A percentile compares a stretch with the other conserved stretches of the same genome.
Conservation (phyloP, 148 eudicot genomes). For the Rhododendron ovatum region DNA sequence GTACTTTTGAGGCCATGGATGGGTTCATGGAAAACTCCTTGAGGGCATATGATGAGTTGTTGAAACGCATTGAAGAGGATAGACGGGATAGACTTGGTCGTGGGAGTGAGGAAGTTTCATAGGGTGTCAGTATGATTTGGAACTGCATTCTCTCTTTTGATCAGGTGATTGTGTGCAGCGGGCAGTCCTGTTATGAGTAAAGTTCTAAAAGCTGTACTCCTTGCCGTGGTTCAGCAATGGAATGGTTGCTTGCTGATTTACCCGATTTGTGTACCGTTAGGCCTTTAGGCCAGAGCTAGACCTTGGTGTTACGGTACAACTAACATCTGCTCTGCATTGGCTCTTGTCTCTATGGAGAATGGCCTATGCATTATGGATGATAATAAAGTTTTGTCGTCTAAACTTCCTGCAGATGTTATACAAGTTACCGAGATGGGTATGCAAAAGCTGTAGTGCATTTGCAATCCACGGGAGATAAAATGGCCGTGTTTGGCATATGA, state of each 20-base stretch:
- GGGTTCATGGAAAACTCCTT: slow-evolving; percentile 56
- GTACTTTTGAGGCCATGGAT: slow-evolving; percentile 80
- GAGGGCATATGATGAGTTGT: slow-evolving; percentile 71
- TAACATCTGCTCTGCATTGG: background rate
- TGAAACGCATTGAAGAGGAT: slow-evolving; percentile 72
- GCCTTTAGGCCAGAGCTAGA: background rate
- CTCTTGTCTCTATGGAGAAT: background rate
- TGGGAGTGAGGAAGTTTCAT: slow-evolving; percentile 34
- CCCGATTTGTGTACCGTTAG: background rate
- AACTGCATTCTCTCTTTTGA: slow-evolving; percentile 1
- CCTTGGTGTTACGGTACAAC: background rate
- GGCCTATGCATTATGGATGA: background rate
- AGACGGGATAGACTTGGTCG: slow-evolving; percentile 37
- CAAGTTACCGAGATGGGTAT: background rate
- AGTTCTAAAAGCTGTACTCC: background rate
- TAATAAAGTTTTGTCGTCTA: background rate
- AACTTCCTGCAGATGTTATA: background rate
- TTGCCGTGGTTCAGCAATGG: background rate
- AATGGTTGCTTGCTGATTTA: slow-evolving; percentile 5
- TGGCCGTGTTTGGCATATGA: background rate
- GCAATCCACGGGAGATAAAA: background rate
- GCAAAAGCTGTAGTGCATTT: background rate
- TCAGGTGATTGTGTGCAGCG: background rate
- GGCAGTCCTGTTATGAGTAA: background rate
- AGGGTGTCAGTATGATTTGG: slow-evolving; percentile 18